Base-by-base conservation (phyloP, 192 early-diverging fungal genomes). In the Nowakowskiella sp. region DNA sequence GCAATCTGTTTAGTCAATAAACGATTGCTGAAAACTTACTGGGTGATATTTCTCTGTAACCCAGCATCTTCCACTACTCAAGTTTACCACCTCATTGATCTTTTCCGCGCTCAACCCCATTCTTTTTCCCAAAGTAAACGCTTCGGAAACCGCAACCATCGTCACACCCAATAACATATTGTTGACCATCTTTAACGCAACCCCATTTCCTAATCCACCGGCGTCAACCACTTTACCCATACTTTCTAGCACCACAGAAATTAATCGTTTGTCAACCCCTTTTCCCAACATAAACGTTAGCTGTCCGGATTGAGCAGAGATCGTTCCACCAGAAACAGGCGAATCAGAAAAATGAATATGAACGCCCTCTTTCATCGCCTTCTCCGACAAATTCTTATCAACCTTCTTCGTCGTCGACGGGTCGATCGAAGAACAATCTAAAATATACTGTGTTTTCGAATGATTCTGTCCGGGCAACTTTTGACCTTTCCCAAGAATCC, bases 241-340 rank as follows among this genome's bases (percentile, higher is more conserved):
- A 34, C 66, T 58, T 32, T 60, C 53, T 36, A 90, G n/a, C n/a
- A n/a, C n/a, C 19, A 39, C 19, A 39, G 36, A 39, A 39, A 19
- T 39, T 13, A 39, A 19, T 39, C 36, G 36, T 1, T 53, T 48
- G 26, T 57, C 39, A 2, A 67, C 65, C 13, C 74, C 59, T 22
- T 85, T 77, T 26, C 94, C 94, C 2, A 92, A 89, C 94, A 98
- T 98, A 66, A 98, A 98, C 0, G 92, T 94, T 42, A 98, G 72
- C 1, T 91, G 93, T 10, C 83, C 94, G 9, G 81, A 84, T 58
- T 86, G 66, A 5, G 94, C 94, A 26, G 90, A 92, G 52, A 79
- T 73, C 33, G 85, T 88, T 5, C 86, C 94, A 36, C 95, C 95
- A 55, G 87, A 90, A 2, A 98, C 93, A 13, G 95, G 95, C 2